phyloP scores from a whole-genome alignment of 306 rosid genomes.

The Carpinus viminea region DNA sequence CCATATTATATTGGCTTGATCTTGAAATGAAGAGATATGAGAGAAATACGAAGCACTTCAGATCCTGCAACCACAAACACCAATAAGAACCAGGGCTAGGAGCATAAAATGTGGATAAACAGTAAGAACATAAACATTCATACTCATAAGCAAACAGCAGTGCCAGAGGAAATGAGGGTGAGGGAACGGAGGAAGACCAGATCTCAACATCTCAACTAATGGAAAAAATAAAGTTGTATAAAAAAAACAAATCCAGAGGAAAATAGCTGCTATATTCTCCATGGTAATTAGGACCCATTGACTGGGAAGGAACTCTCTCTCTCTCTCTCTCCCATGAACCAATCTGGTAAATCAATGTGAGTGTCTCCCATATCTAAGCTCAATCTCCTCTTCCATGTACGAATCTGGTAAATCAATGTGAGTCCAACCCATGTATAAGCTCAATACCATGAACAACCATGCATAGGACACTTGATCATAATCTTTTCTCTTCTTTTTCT shows the following conservation, averaged over 20 bases:
- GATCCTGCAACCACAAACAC: conserved; percentile 62
- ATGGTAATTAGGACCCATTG: background rate
- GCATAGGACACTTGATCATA: too few species aligned
- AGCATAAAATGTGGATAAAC: conserved; percentile 9
- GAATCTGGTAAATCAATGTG: too few species aligned
- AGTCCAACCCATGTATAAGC: background rate
- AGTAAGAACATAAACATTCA: background rate
- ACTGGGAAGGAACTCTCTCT: background rate
- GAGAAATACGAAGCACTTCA: conserved; percentile 97
- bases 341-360: background rate
- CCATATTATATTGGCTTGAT: conserved; percentile 79
- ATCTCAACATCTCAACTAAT: background rate
- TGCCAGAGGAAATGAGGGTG: background rate
- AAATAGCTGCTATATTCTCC: background rate
- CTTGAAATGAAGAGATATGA: conserved; percentile 95
- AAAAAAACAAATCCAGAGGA: background rate
- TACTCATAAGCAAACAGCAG: background rate
- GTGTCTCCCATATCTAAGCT: too few species aligned
- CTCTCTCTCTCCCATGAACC: background rate
- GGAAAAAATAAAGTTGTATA: background rate
- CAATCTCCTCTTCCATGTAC: background rate
- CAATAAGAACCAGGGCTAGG: conserved; percentile 13
- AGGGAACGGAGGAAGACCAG: background rate
- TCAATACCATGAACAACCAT: background rate
- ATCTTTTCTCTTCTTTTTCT: too few species aligned